Conservation (phyloP, 1,139 yeast genomes). For the Candida sp. region DNA sequence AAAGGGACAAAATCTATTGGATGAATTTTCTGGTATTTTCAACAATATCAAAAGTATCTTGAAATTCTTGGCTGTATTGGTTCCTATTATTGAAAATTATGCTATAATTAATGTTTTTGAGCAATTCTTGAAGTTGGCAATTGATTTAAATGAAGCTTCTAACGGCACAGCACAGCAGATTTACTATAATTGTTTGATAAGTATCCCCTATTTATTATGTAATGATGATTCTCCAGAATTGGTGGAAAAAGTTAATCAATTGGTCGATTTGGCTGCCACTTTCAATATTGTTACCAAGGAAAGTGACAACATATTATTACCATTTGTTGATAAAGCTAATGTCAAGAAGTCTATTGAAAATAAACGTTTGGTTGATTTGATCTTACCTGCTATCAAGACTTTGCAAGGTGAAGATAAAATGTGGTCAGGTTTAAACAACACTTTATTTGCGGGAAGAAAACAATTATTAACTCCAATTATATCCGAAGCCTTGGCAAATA, state of each 20-base stretch:
- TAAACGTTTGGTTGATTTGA: constrained; percentile 46
- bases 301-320: constrained; percentile 22
- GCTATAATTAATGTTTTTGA: constrained; percentile 50
- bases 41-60: constrained; percentile 67
- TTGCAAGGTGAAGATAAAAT: constrained; percentile 22
- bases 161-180: constrained; percentile 67
- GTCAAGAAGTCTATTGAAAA: constrained; percentile 51
- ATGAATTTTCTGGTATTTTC: constrained; percentile 62
- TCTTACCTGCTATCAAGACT: constrained; percentile 50
- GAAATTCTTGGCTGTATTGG: constrained; percentile 65
- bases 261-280: constrained; percentile 42
- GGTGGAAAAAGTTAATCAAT: constrained; percentile 34
- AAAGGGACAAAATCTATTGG: constrained; percentile 11
- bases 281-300: constrained; percentile 24
- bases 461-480: constrained; percentile 36
- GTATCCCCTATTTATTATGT: constrained; percentile 66
- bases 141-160: constrained; percentile 52
- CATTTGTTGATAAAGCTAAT: constrained; percentile 37
- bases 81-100: constrained; percentile 57
- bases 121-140: constrained; percentile 54
- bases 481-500: constrained; percentile 28
- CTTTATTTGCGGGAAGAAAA: constrained; percentile 31
- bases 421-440: constrained; percentile 22
- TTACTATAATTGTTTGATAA: constrained; percentile 58
- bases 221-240: constrained; percentile 36